These are phyloP conservation scores for Xerocomus brunneocitrinus DNA, from an alignment of 768 basidiomycete genomes.

Conservation along the genomic window DNA sequence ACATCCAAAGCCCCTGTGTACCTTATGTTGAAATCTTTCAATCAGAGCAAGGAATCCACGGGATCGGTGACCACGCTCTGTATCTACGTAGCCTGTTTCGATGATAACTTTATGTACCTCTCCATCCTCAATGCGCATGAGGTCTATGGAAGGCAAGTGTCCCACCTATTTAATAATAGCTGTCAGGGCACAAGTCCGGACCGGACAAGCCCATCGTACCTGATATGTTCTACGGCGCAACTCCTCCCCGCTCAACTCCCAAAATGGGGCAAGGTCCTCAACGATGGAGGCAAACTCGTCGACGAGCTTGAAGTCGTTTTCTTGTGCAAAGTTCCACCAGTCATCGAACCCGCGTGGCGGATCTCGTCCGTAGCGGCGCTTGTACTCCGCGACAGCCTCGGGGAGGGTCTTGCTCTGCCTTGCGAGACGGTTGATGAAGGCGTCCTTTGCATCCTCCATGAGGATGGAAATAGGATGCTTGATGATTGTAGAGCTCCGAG, in stretches of 20 bases:
- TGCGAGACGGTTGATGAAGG: conserved; percentile 59
- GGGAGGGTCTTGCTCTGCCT: conserved; percentile 77
- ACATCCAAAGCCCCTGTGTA: conserved; percentile 18
- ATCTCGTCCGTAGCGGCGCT: conserved; percentile 62
- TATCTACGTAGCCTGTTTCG: conserved; percentile 49
- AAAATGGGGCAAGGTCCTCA: conserved; percentile 82
- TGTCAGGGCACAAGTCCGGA: background rate
- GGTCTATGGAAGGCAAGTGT: conserved; percentile 74
- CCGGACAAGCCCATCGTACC: conserved; percentile 31
- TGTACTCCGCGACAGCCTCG: conserved; percentile 81
- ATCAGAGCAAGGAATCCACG: conserved; percentile 75
- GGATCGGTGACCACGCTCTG: conserved; percentile 73
- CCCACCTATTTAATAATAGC: conserved; percentile 48
- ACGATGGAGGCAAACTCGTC: conserved; percentile 88
- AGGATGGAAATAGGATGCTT: conserved; percentile 84
- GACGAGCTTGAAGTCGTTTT: conserved; percentile 69
- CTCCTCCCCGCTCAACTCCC: conserved; percentile 67
- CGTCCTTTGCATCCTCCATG: conserved; percentile 77
- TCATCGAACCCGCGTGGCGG: conserved; percentile 90
- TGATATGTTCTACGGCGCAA: conserved; percentile 57
- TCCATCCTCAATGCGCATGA: conserved; percentile 73
- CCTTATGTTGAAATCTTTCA: conserved; percentile 62
- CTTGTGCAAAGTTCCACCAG: conserved; percentile 81
- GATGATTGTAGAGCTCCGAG: background rate
- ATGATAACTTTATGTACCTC: conserved; percentile 54